Conservation (phyloP, 2,329 filamentous ascomycete species). For the Pseudogymnoascus sp. region DNA sequence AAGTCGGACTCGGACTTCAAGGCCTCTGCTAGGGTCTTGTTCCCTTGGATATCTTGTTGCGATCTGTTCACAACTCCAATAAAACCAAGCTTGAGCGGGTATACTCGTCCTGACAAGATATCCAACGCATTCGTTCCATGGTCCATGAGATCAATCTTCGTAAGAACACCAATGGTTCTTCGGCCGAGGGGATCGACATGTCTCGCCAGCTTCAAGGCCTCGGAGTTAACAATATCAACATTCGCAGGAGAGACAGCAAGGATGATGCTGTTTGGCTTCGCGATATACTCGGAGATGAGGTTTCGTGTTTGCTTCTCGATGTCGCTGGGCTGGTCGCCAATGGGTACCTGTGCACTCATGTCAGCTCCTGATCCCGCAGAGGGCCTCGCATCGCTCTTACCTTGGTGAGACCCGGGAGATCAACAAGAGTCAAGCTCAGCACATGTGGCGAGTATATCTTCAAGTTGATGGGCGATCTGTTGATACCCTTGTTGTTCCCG, state of each 20-base stretch:
- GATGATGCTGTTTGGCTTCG: constrained; percentile 97
- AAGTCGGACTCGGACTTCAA: constrained; percentile 87
- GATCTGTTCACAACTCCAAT: constrained; percentile 97
- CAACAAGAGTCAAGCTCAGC: constrained; percentile 90
- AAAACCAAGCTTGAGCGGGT: constrained; percentile 93
- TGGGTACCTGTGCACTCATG: constrained; percentile 61
- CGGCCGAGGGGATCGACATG: constrained; percentile 94
- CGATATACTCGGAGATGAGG: constrained; percentile 95
- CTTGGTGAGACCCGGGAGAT: constrained; percentile 93
- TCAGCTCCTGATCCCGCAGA: constrained; percentile 6
- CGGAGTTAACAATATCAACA: constrained; percentile 96
- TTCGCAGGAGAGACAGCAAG: constrained; percentile 95
- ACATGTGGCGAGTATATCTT: constrained; percentile 98
- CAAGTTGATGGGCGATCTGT: constrained; percentile 92
- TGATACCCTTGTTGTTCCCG: constrained; percentile 97
- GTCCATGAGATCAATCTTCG: constrained; percentile 97
- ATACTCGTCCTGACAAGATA: constrained; percentile 94
- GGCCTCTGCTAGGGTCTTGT: constrained; percentile 90
- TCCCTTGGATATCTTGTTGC: constrained; percentile 94
- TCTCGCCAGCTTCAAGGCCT: constrained; percentile 90
- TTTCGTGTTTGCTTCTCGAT: constrained; percentile 98
- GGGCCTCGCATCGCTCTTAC: constrained; percentile 37
- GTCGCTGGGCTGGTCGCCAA: constrained; percentile 93
- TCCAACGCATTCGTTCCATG: constrained; percentile 97
- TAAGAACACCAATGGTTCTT: constrained; percentile 92